phyloP scores from a whole-genome alignment of 768 basidiomycete genomes.

The Termitomyces sp. region DNA sequence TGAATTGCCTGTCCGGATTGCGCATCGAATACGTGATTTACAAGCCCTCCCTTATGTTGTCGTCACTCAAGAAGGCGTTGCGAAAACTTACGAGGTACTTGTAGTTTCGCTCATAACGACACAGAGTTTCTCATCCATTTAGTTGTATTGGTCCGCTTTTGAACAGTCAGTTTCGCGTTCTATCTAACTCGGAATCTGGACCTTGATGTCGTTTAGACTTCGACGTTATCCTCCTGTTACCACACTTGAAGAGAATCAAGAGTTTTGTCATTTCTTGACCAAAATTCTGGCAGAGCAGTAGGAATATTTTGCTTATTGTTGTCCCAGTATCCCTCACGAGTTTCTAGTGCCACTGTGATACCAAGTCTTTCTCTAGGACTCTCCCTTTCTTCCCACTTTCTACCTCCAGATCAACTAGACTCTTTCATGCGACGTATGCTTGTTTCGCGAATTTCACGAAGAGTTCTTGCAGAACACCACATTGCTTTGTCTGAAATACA shows the following conservation, averaged over 20 bases:
- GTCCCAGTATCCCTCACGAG: conserved; percentile 3
- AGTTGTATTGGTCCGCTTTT: conserved; percentile 87
- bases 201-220: conserved; percentile 37
- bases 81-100: conserved; percentile 78
- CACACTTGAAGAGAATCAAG: conserved; percentile 67
- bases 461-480: conserved; percentile 88
- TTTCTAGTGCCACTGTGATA: conserved; percentile 63
- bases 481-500: conserved; percentile 70
- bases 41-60: conserved; percentile 84
- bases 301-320: conserved; percentile 19
- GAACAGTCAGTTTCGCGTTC: conserved; percentile 51
- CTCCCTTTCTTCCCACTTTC: conserved; percentile 77
- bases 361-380: conserved; percentile 80
- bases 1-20: conserved; percentile 83
- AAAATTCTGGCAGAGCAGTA: conserved; percentile 73
- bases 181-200: neutral
- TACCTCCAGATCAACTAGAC: conserved; percentile 75
- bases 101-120: neutral
- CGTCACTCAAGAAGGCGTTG: conserved; percentile 79
- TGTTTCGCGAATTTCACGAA: conserved; percentile 82
- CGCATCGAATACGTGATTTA: conserved; percentile 82
- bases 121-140: neutral
- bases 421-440: conserved; percentile 91
- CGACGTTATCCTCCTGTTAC: conserved; percentile 71
- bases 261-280: conserved; percentile 70